phyloP scores from a whole-genome alignment of 352 stramenopile species.

The Globisporangium irregulare region DNA sequence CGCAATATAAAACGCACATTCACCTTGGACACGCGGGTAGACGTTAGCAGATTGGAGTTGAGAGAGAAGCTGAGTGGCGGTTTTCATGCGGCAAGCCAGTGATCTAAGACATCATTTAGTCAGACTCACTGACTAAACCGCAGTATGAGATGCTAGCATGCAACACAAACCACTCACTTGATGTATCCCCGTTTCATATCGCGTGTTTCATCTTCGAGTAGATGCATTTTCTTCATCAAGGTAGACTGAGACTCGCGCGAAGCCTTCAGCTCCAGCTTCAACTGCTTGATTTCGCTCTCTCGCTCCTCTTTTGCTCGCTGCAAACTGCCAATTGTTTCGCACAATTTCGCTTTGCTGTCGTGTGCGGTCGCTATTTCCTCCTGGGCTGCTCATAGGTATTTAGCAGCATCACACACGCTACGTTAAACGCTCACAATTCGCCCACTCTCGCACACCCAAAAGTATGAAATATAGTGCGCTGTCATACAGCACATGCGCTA shows the following conservation, averaged over 20 bases:
- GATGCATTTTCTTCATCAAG: slow-evolving; percentile 45
- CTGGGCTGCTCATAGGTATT: slow-evolving; percentile 32
- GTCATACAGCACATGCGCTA: not conserved
- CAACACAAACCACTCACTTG: slow-evolving; percentile 22
- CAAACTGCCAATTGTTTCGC: slow-evolving; percentile 53
- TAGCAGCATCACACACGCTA: not conserved
- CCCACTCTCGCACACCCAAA: not conserved
- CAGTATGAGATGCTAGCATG: not conserved
- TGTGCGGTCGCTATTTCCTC: slow-evolving; percentile 49
- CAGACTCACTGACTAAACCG: not conserved
- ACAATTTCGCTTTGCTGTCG: slow-evolving; percentile 46
- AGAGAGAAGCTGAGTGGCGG: slow-evolving; percentile 41
- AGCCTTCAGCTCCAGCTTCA: slow-evolving; percentile 43
- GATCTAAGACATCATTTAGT: slow-evolving; percentile 28
- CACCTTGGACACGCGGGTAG: slow-evolving; percentile 18
- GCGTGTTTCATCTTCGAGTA: slow-evolving; percentile 32
- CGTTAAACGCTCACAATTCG: not conserved
- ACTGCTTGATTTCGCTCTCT: slow-evolving; percentile 35
- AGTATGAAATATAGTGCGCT: not conserved
- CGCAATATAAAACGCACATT: not conserved
- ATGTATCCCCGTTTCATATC: slow-evolving; percentile 60
- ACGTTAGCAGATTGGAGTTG: slow-evolving; percentile 33
- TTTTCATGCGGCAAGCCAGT: slow-evolving; percentile 53
- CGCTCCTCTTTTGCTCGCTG: slow-evolving; percentile 47
- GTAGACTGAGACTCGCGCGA: slow-evolving; percentile 41